These are phyloP conservation scores for Fomitopsis palustris DNA, from an alignment of 1,284 basidiomycete species.

Conservation along the genomic window DNA sequence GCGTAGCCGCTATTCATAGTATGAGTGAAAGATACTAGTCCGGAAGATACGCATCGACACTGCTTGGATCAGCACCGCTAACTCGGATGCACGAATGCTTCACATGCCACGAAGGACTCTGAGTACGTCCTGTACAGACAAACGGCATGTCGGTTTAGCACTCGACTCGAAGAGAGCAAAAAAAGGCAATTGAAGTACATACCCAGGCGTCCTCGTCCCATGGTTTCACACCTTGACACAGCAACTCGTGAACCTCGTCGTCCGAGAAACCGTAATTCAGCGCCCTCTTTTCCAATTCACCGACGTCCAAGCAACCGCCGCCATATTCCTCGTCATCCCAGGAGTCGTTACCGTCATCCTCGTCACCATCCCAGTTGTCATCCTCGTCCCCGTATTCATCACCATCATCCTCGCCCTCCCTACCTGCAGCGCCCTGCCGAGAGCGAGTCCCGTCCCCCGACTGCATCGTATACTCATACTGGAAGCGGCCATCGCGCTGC, in stretches of 20 bases:
- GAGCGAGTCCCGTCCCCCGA: background rate
- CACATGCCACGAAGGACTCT: background rate
- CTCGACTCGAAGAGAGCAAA: background rate
- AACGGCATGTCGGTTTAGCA: background rate
- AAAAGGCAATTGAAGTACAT: conserved; percentile 13
- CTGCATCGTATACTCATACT: background rate
- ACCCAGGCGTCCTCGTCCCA: conserved; percentile 44
- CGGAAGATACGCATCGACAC: no score
- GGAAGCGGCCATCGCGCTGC: background rate
- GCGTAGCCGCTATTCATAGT: no score
- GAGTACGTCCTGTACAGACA: conserved; percentile 1
- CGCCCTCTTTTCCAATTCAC: conserved; percentile 17
- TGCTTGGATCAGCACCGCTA: no score
- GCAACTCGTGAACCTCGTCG: conserved; percentile 35
- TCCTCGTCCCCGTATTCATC: background rate
- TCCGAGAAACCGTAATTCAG: conserved; percentile 33
- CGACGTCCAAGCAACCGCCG: background rate
- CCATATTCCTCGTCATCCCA: conserved; percentile 5
- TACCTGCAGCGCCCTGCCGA: no score
- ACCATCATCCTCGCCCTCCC: no score
- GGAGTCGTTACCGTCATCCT: no score
- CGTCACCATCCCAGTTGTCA: conserved; percentile 1
- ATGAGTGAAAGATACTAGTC: no score
- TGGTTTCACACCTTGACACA: conserved; percentile 39
- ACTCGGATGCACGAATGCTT: no score